phyloP scores from a whole-genome alignment of 2,329 filamentous ascomycete genomes.

The Verticillium nonalfalfae region DNA sequence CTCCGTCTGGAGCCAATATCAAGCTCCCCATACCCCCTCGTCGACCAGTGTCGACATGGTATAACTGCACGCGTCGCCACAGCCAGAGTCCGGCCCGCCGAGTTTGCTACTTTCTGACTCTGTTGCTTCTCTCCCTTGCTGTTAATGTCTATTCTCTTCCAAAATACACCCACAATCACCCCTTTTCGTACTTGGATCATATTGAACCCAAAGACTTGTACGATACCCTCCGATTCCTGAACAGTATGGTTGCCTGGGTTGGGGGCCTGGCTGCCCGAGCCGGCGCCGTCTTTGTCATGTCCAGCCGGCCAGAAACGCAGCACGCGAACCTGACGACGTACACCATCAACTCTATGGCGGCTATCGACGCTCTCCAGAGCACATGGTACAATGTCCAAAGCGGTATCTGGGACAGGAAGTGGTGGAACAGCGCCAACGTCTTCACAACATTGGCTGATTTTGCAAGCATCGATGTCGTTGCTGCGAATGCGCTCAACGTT shows the following conservation, averaged over 20 bases:
- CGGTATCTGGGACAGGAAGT: slow-evolving; percentile 59
- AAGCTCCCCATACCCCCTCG: background rate
- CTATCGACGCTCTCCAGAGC: slow-evolving; percentile 40
- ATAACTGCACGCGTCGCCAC: background rate
- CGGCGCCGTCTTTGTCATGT: slow-evolving; percentile 9
- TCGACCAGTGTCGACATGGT: background rate
- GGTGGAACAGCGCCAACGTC: slow-evolving; percentile 70
- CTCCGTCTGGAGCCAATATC: background rate
- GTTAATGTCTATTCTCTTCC: background rate
- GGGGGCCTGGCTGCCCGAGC: slow-evolving; percentile 10
- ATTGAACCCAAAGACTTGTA: too few species aligned
- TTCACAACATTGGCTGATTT: slow-evolving; percentile 57
- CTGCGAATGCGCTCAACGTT: slow-evolving; percentile 30
- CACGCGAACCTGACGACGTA: slow-evolving; percentile 17
- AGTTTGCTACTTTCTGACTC: background rate
- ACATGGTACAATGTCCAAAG: slow-evolving; percentile 53
- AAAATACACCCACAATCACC: background rate
- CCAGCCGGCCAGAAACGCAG: slow-evolving; percentile 6
- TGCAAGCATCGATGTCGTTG: slow-evolving; percentile 23
- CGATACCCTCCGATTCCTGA: background rate
- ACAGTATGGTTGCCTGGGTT: slow-evolving; percentile 10
- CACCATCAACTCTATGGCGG: slow-evolving; percentile 21
- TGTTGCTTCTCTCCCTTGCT: background rate
- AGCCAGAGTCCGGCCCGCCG: background rate
- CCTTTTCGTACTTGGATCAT: background rate